Conservation (phyloP, 1,139 yeast species). For the Sugiyamaella pinicola region DNA sequence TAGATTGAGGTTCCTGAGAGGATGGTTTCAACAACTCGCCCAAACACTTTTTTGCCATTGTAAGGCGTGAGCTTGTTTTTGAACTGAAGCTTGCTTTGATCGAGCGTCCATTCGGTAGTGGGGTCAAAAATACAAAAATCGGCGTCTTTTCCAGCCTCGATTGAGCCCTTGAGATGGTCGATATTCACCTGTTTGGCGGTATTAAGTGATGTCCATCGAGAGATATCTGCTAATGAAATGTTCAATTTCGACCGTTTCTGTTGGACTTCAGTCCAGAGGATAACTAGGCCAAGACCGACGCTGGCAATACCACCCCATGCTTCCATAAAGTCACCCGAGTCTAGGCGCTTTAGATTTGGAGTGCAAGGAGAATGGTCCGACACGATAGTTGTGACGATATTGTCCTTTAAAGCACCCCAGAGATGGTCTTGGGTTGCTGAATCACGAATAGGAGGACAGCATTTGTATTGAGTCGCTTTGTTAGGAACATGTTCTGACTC, state of each 20-base stretch:
- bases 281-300: conserved; percentile 85
- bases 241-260: conserved; percentile 40
- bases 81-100: conserved; percentile 64
- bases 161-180: conserved; percentile 67
- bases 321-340: conserved; percentile 80
- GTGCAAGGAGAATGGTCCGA: conserved; percentile 97
- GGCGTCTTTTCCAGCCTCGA: conserved; percentile 78
- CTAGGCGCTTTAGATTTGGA: conserved; percentile 80
- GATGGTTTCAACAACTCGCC: conserved; percentile 76
- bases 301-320: conserved; percentile 99
- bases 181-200: conserved; percentile 88
- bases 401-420: conserved; percentile 73
- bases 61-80: conserved; percentile 89
- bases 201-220: conserved; percentile 75
- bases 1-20: conserved; percentile 74
- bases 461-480: conserved; percentile 80
- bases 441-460: conserved; percentile 92
- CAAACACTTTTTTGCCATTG: conserved; percentile 66
- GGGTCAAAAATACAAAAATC: conserved; percentile 84
- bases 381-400: conserved; percentile 79
- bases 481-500: conserved; percentile 75
- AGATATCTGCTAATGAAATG: conserved; percentile 61
- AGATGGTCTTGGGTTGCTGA: conserved; percentile 66
- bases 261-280: conserved; percentile 73
- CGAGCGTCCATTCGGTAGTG: conserved; percentile 54